phyloP scores from a whole-genome alignment of 108 stramenopile species.

The Thalassiosira profunda region DNA sequence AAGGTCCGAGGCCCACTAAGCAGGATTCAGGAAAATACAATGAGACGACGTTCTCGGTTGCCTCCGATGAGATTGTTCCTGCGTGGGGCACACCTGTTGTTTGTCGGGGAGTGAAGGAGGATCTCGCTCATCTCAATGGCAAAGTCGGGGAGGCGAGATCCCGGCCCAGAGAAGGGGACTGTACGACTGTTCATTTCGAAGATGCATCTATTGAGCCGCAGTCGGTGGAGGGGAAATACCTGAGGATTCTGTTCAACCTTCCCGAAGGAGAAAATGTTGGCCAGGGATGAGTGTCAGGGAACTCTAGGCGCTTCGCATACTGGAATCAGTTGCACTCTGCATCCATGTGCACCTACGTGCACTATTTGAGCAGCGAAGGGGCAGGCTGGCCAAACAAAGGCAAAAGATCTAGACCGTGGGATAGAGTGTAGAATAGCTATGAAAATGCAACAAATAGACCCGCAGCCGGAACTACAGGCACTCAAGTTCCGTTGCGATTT shows the following conservation, averaged over 20 bases:
- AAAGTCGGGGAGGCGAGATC: neutral
- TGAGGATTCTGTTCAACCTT: neutral
- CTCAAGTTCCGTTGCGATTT: constrained; percentile 71
- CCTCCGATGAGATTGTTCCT: neutral
- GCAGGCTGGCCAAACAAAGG: no score
- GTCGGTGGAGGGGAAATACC: neutral
- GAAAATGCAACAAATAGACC: no score
- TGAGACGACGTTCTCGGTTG: neutral
- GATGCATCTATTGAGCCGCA: neutral
- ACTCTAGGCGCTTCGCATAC: no score
- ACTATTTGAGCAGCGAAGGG: no score
- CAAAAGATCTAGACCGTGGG: no score
- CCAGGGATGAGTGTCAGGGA: no score
- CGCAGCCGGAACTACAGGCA: constrained; percentile 4
- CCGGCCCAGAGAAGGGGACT: neutral
- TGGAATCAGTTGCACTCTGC: no score
- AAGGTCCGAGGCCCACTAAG: neutral
- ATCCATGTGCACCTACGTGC: no score
- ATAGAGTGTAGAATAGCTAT: no score
- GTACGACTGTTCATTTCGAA: neutral
- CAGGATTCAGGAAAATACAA: neutral
- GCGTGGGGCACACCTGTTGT: neutral
- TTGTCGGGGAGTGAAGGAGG: neutral
- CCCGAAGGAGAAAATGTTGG: neutral
- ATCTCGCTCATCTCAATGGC: neutral